Conservation (phyloP, 768 basidiomycete species). For the Suillus ampliporus region DNA sequence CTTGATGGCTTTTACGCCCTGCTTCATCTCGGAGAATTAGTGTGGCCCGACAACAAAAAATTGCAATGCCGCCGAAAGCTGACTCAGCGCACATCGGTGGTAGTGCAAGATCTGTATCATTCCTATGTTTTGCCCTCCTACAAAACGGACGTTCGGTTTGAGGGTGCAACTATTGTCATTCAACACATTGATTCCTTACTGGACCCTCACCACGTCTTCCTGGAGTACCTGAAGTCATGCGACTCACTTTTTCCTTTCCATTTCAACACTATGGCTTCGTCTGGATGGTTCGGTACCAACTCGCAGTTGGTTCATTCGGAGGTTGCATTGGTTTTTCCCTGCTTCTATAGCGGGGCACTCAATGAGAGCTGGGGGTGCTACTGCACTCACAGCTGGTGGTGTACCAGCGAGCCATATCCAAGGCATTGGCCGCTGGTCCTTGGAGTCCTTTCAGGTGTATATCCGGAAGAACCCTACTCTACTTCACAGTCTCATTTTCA, state of each 20-base stretch:
- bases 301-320: conserved; percentile 38
- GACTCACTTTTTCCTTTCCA: conserved; percentile 33
- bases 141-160: conserved; percentile 27
- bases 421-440: conserved; percentile 45
- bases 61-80: conserved; percentile 14
- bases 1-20: conserved; percentile 24
- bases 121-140: conserved; percentile 20
- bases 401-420: conserved; percentile 39
- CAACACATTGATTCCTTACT: not conserved
- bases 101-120: not conserved
- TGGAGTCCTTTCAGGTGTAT: conserved; percentile 41
- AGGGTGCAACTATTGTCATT: conserved; percentile 22
- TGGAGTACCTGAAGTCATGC: conserved; percentile 28
- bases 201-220: conserved; percentile 25
- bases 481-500: conserved; percentile 29
- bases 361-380: conserved; percentile 47
- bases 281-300: conserved; percentile 38
- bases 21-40: conserved; percentile 25
- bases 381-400: conserved; percentile 39
- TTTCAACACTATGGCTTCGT: conserved; percentile 41
- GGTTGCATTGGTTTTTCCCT: conserved; percentile 21
- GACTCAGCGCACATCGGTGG: not conserved
- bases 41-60: conserved; percentile 22
- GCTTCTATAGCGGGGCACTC: conserved; percentile 31
- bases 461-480: conserved; percentile 45